Evolutionary conservation across 352 stramenopile species (phyloP).

Genomic region (Globisporangium spinosum): DNA sequence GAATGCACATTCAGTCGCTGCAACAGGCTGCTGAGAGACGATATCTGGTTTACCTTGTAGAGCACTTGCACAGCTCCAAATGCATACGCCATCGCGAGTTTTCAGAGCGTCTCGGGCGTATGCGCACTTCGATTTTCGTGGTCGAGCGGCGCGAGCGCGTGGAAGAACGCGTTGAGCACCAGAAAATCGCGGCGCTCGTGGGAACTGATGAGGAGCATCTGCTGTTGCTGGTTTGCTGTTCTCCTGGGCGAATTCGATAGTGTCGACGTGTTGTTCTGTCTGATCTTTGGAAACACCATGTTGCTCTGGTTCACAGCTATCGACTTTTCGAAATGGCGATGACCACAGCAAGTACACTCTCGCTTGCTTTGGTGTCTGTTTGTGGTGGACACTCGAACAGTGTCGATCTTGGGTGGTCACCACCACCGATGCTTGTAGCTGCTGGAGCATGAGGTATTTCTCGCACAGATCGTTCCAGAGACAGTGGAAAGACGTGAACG

Average conservation of each 20-base stretch:
- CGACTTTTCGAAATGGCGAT: conserved; percentile 29
- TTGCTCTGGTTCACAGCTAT: conserved; percentile 18
- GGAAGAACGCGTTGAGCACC: conserved; percentile 46
- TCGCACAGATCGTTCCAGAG: conserved; percentile 47
- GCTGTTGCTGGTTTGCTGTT: neutral
- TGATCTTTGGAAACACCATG: neutral
- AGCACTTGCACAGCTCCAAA: conserved; percentile 24
- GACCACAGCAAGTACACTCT: conserved; percentile 31
- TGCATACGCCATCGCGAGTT: conserved; percentile 30
- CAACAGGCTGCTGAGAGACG: conserved; percentile 32
- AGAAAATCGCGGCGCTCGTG: conserved; percentile 42
- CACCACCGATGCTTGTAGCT: neutral
- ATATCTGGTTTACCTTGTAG: conserved; percentile 25
- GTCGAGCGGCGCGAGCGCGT: conserved; percentile 39
- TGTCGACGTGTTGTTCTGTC: neutral
- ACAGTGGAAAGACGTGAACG: conserved; percentile 47
- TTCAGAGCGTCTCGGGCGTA: conserved; percentile 33
- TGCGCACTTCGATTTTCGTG: conserved; percentile 28
- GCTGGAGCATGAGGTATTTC: conserved; percentile 33
- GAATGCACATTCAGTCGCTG: neutral
- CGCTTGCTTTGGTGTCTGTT: neutral
- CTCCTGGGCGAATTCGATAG: neutral
- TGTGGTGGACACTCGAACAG: neutral
- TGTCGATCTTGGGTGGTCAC: conserved; percentile 3
- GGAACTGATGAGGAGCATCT: neutral